phyloP scores from a whole-genome alignment of 805 yeast species.

The Ogataea sp. region DNA sequence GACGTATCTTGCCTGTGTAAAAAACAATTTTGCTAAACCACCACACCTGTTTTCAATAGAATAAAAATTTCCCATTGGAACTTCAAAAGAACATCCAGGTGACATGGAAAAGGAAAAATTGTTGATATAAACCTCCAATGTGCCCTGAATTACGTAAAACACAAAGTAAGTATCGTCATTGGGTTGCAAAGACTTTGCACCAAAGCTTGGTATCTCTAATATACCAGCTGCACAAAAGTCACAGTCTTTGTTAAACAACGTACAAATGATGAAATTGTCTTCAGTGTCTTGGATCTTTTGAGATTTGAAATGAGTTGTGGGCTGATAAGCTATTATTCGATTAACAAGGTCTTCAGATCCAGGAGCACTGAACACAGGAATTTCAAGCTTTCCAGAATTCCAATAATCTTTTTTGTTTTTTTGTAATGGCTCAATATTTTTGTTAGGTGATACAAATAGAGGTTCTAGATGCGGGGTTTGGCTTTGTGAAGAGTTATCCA shows the following conservation, averaged over 20 bases:
- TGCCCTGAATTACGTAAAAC: constrained; percentile 68
- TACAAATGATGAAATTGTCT: constrained; percentile 53
- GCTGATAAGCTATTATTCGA: constrained; percentile 58
- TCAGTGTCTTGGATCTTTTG: constrained; percentile 30
- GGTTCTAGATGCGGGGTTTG: too few species aligned
- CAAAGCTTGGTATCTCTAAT: constrained; percentile 54
- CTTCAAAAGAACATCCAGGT: constrained; percentile 70
- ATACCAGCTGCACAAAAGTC: constrained; percentile 70
- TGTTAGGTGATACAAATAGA: too few species aligned
- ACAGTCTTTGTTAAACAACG: constrained; percentile 54
- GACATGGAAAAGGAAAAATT: constrained; percentile 52
- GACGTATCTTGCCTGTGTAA: constrained; percentile 56
- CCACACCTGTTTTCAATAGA: constrained; percentile 57
- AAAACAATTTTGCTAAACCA: constrained; percentile 55
- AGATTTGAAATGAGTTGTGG: constrained; percentile 41
- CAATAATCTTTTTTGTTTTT: constrained; percentile 35
- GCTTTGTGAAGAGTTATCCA: too few species aligned
- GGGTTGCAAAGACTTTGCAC: constrained; percentile 49
- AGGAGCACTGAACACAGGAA: constrained; percentile 45
- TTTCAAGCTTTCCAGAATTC: constrained; percentile 33
- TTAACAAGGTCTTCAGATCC: constrained; percentile 35
- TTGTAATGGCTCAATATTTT: constrained; percentile 4
- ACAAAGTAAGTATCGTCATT: constrained; percentile 64
- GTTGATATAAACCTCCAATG: constrained; percentile 57
- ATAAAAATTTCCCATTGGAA: constrained; percentile 73